phyloP scores from a whole-genome alignment of 768 basidiomycete genomes.

The Trametes punicea region DNA sequence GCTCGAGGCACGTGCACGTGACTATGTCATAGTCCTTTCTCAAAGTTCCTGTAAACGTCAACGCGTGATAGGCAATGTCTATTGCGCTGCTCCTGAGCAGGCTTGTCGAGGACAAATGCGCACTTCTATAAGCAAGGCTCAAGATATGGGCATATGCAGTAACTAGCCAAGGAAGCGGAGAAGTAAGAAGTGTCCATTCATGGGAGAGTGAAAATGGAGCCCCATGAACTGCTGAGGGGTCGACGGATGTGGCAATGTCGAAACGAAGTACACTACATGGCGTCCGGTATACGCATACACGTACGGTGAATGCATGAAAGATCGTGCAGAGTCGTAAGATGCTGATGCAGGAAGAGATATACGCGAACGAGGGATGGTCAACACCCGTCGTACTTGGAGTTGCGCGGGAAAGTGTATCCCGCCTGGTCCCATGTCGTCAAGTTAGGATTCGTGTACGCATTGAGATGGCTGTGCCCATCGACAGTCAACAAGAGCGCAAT shows the following conservation, averaged over 20 bases:
- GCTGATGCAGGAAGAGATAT: conserved; percentile 2
- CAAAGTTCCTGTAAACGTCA: too few relatives aligned
- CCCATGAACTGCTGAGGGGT: too few relatives aligned
- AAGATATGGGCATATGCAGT: not conserved
- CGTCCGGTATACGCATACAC: conserved; percentile 17
- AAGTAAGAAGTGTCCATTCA: not conserved
- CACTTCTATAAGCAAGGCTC: not conserved
- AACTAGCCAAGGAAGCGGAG: not conserved
- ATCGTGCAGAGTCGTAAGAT: conserved; percentile 18
- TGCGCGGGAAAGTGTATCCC: conserved; percentile 73
- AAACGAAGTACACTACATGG: conserved; percentile 17
- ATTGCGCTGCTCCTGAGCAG: not conserved
- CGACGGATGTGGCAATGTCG: not conserved
- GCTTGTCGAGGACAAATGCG: not conserved
- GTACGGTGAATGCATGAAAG: conserved; percentile 17
- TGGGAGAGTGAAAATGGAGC: too few relatives aligned
- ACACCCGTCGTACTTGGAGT: conserved; percentile 40
- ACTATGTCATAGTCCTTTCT: not conserved
- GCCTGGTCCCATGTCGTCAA: conserved; percentile 82
- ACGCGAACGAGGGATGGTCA: conserved; percentile 16
- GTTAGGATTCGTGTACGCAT: conserved; percentile 77
- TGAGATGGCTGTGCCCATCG: conserved; percentile 34
- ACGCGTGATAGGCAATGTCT: not conserved
- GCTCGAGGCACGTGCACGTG: not conserved
- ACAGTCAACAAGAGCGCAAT: not conserved